Percentiles rank a stretch among this genome's conserved stretches.
Conservation (phyloP, 208 protist species). For the Acanthamoeba lugdunensis region DNA sequence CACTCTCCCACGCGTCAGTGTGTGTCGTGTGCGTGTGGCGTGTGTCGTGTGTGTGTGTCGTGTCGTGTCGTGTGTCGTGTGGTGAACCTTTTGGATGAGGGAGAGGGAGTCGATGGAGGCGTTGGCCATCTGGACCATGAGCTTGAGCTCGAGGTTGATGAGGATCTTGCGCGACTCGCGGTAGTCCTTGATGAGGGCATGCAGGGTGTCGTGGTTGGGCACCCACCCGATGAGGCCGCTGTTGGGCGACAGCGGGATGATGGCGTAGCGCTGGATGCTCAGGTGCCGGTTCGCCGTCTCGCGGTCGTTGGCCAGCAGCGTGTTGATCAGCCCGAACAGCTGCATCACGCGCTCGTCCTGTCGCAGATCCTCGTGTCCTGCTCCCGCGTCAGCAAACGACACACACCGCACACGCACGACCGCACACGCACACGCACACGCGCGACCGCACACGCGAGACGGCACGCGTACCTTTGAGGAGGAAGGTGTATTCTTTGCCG, state of each 20-base stretch:
- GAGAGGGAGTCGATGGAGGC: conserved; percentile 94
- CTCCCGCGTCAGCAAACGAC: conserved; percentile 77
- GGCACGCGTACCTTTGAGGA: conserved; percentile 94
- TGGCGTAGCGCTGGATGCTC: conserved; percentile 95
- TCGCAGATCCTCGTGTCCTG: conserved; percentile 89
- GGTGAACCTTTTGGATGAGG: conserved; percentile 94
- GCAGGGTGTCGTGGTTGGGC: conserved; percentile 87
- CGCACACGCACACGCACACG: conserved; percentile 89
- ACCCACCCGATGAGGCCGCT: conserved; percentile 99
- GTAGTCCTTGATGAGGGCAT: conserved; percentile 95
- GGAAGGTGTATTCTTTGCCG: conserved; percentile 95
- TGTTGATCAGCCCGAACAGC: conserved; percentile 99
- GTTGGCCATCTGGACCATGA: conserved; percentile 85
- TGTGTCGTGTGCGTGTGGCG: no score
- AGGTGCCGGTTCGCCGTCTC: conserved; percentile 90
- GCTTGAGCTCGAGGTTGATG: conserved; percentile 87
- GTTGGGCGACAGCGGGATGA: conserved; percentile 98
- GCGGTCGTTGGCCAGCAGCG: conserved; percentile 93
- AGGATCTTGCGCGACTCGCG: conserved; percentile 87
- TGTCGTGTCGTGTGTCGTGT: no score
- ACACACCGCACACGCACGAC: conserved; percentile 94
- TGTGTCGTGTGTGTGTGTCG: conserved; percentile 84
- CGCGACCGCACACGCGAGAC: conserved; percentile 95
- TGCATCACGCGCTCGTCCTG: conserved; percentile 99
- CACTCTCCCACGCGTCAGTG: conserved; percentile 42